These are phyloP conservation scores for Trichoderma semiorbis DNA, from an alignment of 2,329 filamentous ascomycete species.

Conservation along the genomic window DNA sequence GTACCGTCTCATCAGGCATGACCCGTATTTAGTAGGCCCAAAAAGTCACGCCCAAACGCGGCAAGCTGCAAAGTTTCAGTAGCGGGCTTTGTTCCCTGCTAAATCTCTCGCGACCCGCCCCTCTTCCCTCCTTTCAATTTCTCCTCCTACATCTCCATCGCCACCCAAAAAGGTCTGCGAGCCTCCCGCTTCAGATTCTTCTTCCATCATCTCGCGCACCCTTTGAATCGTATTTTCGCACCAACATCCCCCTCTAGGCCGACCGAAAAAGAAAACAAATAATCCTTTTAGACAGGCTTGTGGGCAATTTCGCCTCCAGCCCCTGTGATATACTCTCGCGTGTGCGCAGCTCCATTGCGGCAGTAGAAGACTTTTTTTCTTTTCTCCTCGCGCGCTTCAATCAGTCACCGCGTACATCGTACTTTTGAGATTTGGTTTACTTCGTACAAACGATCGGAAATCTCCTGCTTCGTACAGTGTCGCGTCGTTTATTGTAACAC, in stretches of 20 bases:
- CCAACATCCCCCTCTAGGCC: constrained; percentile 1
- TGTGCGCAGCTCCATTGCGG: constrained; percentile 18
- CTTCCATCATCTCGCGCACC: background rate
- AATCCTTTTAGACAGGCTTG: constrained; percentile 4
- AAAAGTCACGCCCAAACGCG: constrained; percentile 5
- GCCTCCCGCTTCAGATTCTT: background rate
- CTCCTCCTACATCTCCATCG: constrained; percentile 17
- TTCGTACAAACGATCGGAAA: constrained; percentile 21
- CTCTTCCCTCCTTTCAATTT: constrained; percentile 17
- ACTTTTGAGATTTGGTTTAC: constrained; percentile 19
- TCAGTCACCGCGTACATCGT: constrained; percentile 20
- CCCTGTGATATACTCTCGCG: constrained; percentile 20
- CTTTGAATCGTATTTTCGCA: constrained; percentile 1
- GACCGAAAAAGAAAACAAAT: constrained; percentile 6
- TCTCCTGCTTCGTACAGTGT: constrained; percentile 17
- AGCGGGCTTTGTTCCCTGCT: background rate
- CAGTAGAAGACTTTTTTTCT: constrained; percentile 24
- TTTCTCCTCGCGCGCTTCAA: constrained; percentile 17
- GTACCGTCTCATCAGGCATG: background rate
- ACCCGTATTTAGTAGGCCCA: background rate
- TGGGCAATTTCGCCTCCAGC: constrained; percentile 14
- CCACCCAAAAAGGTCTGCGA: background rate
- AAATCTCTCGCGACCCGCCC: constrained; percentile 14
- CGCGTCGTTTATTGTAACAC: constrained; percentile 19
- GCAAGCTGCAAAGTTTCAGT: constrained; percentile 10